These are phyloP conservation scores for Wickerhamiella pararugosa DNA, from an alignment of 1,139 yeast genomes.

Conservation along the genomic window DNA sequence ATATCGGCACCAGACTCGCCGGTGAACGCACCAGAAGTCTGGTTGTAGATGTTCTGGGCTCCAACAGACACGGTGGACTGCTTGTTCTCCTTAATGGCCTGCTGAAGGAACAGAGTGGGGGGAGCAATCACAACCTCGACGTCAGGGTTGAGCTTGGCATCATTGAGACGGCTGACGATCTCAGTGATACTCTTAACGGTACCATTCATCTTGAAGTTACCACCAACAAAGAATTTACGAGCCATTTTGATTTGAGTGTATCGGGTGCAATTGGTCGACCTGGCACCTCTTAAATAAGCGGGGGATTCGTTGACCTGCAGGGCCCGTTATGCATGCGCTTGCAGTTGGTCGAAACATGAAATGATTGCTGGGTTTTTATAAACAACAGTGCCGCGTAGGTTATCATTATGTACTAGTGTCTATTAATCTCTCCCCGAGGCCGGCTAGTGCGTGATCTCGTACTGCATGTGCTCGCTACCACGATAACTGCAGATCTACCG, in stretches of 20 bases:
- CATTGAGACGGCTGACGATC: conserved; percentile 72
- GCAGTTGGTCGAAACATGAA: too few relatives aligned
- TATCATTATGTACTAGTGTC: too few relatives aligned
- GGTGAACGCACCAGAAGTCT: conserved; percentile 92
- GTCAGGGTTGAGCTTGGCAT: conserved; percentile 54
- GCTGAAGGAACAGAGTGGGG: conserved; percentile 80
- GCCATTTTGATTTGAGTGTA: conserved; percentile 29
- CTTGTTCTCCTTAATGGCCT: conserved; percentile 62
- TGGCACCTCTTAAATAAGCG: too few relatives aligned
- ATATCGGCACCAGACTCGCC: conserved; percentile 90
- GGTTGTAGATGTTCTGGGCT: conserved; percentile 82
- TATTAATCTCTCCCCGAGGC: too few relatives aligned
- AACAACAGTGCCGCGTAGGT: too few relatives aligned
- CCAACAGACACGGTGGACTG: conserved; percentile 54
- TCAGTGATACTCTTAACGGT: conserved; percentile 69
- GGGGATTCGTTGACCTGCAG: too few relatives aligned
- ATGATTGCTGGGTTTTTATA: too few relatives aligned
- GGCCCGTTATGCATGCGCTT: too few relatives aligned
- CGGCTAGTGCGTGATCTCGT: too few relatives aligned
- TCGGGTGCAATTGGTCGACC: too few relatives aligned
- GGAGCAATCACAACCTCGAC: conserved; percentile 92
- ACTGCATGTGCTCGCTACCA: too few relatives aligned
- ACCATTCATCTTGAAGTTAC: conserved; percentile 99
- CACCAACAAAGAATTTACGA: conserved; percentile 88
- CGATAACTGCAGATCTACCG: too few relatives aligned